phyloP scores from a whole-genome alignment of 495 filamentous ascomycete species.

The Annulohypoxylon nitens region DNA sequence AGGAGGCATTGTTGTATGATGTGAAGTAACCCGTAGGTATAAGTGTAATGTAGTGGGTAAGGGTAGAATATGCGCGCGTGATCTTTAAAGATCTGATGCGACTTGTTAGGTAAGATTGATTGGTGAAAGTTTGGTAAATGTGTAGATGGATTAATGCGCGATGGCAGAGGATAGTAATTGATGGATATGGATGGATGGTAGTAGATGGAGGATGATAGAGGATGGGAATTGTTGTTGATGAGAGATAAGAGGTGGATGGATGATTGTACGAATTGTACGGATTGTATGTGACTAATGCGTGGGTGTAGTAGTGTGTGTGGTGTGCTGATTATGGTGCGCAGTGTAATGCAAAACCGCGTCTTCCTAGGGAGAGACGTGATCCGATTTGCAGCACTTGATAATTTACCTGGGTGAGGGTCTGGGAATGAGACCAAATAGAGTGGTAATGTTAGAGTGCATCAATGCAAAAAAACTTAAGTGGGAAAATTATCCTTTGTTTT shows the following conservation, averaged over 20 bases:
- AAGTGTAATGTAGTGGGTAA: background rate
- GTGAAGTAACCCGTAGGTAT: conserved; percentile 10
- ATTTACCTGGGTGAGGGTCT: background rate
- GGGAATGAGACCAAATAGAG: background rate
- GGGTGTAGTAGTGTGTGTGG: background rate
- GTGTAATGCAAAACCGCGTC: conserved; percentile 34
- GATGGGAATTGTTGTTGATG: background rate
- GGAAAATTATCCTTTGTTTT: conserved; percentile 22
- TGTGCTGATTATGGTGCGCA: conserved; percentile 8
- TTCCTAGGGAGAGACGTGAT: conserved; percentile 14
- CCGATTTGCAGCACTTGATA: background rate
- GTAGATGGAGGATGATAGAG: background rate
- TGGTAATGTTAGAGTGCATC: too few species aligned
- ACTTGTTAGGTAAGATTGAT: background rate
- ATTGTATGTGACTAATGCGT: background rate
- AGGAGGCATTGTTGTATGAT: conserved; percentile 36
- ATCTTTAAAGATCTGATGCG: background rate
- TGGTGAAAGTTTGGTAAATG: background rate
- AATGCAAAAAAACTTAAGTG: background rate
- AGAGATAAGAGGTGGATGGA: background rate
- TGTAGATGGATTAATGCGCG: background rate
- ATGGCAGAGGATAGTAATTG: background rate
- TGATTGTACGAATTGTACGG: background rate
- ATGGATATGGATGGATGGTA: background rate
- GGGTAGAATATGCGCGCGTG: background rate